phyloP scores from a whole-genome alignment of 352 stramenopile genomes.

The Phytophthora uliginosa region DNA sequence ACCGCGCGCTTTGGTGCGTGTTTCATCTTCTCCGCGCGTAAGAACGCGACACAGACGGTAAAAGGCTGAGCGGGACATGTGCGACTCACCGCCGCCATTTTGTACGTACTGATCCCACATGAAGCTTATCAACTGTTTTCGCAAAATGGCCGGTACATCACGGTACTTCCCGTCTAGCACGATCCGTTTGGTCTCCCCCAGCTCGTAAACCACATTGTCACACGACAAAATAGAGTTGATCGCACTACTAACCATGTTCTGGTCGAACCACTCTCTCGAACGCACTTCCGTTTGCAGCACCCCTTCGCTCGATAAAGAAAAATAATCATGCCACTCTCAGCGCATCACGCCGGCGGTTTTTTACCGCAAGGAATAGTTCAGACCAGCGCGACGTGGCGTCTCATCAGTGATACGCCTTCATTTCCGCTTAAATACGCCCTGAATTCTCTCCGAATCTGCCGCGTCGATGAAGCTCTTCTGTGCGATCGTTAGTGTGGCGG shows the following conservation, averaged over 20 bases:
- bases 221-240: constrained; percentile 17
- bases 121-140: background rate
- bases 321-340: no score
- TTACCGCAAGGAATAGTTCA: no score
- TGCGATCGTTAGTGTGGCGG: no score
- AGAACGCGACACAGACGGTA: constrained; percentile 8
- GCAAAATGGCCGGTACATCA: constrained; percentile 7
- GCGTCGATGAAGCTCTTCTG: no score
- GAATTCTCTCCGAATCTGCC: no score
- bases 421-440: no score
- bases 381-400: no score
- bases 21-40: background rate
- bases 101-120: constrained; percentile 6
- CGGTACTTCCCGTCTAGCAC: constrained; percentile 8
- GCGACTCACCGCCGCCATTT: background rate
- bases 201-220: constrained; percentile 6
- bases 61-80: background rate
- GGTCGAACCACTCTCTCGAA: constrained; percentile 11
- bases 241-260: background rate
- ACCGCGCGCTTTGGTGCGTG: background rate
- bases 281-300: background rate
- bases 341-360: no score
- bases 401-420: no score
- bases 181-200: constrained; percentile 6
- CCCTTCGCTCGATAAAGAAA: constrained; percentile 5